phyloP scores from a whole-genome alignment of 768 basidiomycete species.

The Suillus clintonianus region DNA sequence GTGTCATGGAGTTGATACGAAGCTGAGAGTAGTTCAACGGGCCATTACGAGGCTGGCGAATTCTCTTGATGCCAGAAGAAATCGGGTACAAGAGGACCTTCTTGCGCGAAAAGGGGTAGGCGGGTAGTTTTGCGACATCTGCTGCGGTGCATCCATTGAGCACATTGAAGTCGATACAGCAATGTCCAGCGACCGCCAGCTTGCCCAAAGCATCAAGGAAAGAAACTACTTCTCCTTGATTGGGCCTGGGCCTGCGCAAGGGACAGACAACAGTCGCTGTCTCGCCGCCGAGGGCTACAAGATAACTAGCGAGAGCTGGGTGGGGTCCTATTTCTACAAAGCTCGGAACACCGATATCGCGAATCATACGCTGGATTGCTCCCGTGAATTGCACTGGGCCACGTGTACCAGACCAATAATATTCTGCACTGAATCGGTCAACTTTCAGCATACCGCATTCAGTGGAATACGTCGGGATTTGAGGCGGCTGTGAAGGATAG shows the following conservation, averaged over 20 bases:
- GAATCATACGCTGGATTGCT: slow-evolving; percentile 32
- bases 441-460: slow-evolving; percentile 26
- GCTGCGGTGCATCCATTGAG: slow-evolving; percentile 25
- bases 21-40: slow-evolving; percentile 39
- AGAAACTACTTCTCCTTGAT: slow-evolving; percentile 22
- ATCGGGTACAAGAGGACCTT: slow-evolving; percentile 17
- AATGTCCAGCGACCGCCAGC: slow-evolving; percentile 29
- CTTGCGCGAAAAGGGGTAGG: slow-evolving; percentile 29
- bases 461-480: slow-evolving; percentile 39
- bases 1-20: slow-evolving; percentile 37
- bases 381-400: slow-evolving; percentile 39
- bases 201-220: slow-evolving; percentile 33
- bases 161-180: slow-evolving; percentile 31
- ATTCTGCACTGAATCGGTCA: slow-evolving; percentile 32
- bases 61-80: slow-evolving; percentile 17
- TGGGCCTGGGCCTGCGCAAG: background rate
- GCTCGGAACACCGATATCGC: slow-evolving; percentile 17
- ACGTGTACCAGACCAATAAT: slow-evolving; percentile 43
- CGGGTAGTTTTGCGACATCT: background rate
- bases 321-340: slow-evolving; percentile 22
- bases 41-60: slow-evolving; percentile 26
- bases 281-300: background rate
- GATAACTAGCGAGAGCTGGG: slow-evolving; percentile 1
- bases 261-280: background rate
- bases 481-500: slow-evolving; percentile 22